Percentiles rank a stretch among this genome's conserved stretches.
phyloP scores from a whole-genome alignment of 2,329 filamentous ascomycete genomes.

The Trichoderma afroharzianum region DNA sequence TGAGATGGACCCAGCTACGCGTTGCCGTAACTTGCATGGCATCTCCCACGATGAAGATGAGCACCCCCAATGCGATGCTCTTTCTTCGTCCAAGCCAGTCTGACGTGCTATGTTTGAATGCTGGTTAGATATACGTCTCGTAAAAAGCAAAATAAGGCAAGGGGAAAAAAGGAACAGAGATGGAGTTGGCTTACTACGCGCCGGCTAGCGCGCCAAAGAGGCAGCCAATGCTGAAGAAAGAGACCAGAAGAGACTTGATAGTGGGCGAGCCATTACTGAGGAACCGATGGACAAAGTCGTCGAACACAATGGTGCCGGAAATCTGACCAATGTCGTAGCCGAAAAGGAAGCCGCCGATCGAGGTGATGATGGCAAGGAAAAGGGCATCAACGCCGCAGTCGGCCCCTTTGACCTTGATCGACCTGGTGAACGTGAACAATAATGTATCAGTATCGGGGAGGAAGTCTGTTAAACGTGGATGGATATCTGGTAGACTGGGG shows the following conservation, averaged over 20 bases:
- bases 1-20: constrained; percentile 60
- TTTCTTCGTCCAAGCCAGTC: constrained; percentile 57
- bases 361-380: constrained; percentile 49
- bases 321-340: constrained; percentile 63
- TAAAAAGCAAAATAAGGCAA: not conserved
- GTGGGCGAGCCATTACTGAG: constrained; percentile 42
- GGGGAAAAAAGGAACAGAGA: not conserved
- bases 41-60: constrained; percentile 61
- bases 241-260: constrained; percentile 51
- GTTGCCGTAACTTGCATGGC: constrained; percentile 61
- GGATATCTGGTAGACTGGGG: not conserved
- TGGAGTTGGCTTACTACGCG: constrained; percentile 39
- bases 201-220: constrained; percentile 51
- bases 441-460: not conserved
- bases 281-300: constrained; percentile 56
- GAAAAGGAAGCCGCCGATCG: constrained; percentile 59
- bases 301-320: constrained; percentile 47
- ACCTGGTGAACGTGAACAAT: constrained; percentile 25
- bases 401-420: constrained; percentile 41
- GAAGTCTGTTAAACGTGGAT: not conserved
- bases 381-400: constrained; percentile 40
- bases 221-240: constrained; percentile 53
- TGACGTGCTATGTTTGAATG: constrained; percentile 38
- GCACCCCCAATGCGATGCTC: constrained; percentile 49
- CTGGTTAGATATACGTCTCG: not conserved